Evolutionary conservation across 169 alveolate species (phyloP).

Genomic region (Pseudocohnilembus persalinus): DNA sequence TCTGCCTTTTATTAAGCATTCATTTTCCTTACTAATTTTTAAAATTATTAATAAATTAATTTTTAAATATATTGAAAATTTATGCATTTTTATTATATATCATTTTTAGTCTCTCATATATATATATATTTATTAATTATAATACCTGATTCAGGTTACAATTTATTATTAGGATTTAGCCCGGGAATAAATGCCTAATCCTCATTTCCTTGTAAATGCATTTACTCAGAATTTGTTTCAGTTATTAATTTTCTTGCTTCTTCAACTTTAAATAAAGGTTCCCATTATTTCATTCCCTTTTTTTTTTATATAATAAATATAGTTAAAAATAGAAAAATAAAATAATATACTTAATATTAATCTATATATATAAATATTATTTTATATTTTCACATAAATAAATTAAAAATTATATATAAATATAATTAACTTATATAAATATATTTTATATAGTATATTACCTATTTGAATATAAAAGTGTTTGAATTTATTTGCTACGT

Average conservation of each 20-base stretch:
- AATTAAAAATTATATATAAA: conserved; percentile 9
- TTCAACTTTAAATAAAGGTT: conserved; percentile 19
- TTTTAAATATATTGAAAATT: conserved; percentile 8
- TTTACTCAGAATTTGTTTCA: conserved; percentile 22
- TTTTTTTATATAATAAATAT: no score
- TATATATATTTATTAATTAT: conserved; percentile 6
- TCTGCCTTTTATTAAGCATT: no score
- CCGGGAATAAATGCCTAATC: background rate
- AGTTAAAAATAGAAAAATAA: no score
- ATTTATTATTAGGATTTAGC: background rate
- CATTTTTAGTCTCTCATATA: conserved; percentile 17
- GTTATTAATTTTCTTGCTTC: conserved; percentile 7
- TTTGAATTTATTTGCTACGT: conserved; percentile 45
- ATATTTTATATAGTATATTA: conserved; percentile 28
- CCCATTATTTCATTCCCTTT: conserved; percentile 14
- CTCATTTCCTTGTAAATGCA: conserved; percentile 3
- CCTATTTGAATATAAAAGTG: conserved; percentile 44
- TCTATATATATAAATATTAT: no score
- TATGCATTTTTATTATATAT: conserved; percentile 14
- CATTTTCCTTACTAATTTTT: conserved; percentile 7
- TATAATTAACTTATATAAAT: conserved; percentile 10
- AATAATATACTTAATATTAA: no score
- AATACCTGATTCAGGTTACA: conserved; percentile 20
- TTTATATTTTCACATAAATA: no score
- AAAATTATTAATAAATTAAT: background rate